phyloP scores from a whole-genome alignment of 306 rosid genomes.

The Cucumis cinereus region DNA sequence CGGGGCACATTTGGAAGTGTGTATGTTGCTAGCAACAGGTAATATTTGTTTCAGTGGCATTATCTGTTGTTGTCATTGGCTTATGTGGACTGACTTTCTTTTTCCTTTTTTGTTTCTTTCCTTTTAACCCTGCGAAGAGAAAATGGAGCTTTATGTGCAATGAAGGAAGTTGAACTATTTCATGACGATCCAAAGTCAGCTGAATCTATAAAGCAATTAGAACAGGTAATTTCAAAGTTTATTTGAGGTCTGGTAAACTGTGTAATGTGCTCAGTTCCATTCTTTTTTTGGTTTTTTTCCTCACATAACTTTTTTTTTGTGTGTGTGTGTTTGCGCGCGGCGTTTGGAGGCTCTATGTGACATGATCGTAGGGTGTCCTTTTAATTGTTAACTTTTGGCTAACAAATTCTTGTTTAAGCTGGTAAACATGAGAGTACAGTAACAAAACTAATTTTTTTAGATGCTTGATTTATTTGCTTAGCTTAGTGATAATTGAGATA shows the following conservation, averaged over 20 bases:
- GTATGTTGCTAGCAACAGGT: constrained; percentile 88
- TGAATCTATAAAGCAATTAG: constrained; percentile 80
- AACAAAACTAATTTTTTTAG: neutral
- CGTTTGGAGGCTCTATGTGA: neutral
- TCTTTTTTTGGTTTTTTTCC: neutral
- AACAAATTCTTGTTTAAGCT: neutral
- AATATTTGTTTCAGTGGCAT: constrained; percentile 4
- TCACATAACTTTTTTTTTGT: neutral
- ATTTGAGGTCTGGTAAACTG: neutral
- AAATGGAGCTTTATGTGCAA: constrained; percentile 96
- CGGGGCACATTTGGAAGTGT: constrained; percentile 97
- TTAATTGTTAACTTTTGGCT: neutral
- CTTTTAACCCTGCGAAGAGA: constrained; percentile 26
- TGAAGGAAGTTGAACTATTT: constrained; percentile 89
- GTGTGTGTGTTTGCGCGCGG: too few species aligned
- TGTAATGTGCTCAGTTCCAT: neutral
- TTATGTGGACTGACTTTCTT: neutral
- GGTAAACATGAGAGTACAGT: neutral
- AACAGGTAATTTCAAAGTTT: constrained; percentile 45
- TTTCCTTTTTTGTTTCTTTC: too few species aligned
- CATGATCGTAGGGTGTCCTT: neutral
- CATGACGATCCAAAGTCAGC: constrained; percentile 88
- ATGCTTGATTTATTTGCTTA: neutral
- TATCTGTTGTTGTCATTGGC: constrained; percentile 8
- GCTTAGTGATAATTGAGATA: too few species aligned